Evolutionary conservation across 352 stramenopile genomes (phyloP).

Genomic region (Pythium coloratum): DNA sequence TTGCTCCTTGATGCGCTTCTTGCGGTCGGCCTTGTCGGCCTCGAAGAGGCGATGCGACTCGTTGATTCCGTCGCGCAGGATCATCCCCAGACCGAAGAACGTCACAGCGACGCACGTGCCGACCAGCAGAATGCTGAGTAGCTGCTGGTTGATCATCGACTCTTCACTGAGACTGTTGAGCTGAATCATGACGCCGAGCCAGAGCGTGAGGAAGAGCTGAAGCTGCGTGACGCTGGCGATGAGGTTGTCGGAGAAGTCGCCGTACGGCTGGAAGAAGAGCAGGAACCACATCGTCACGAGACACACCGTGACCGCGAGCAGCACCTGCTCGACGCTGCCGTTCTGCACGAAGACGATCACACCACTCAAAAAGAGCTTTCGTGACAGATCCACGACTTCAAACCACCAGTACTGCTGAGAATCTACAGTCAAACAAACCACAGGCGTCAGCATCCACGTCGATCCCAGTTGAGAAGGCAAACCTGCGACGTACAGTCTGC

Average conservation of each 20-base stretch:
- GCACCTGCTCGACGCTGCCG: constrained; percentile 65
- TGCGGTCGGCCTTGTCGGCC: constrained; percentile 41
- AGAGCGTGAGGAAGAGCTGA: constrained; percentile 81
- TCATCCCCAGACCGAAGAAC: constrained; percentile 62
- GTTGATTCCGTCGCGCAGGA: constrained; percentile 51
- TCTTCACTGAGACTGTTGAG: constrained; percentile 64
- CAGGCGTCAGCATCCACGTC: not conserved
- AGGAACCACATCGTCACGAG: constrained; percentile 78
- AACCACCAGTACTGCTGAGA: constrained; percentile 76
- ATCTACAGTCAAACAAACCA: constrained; percentile 36
- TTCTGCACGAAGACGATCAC: constrained; percentile 78
- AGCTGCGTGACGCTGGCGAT: constrained; percentile 74
- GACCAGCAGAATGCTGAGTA: constrained; percentile 66
- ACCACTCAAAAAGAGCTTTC: constrained; percentile 73
- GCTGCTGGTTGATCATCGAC: constrained; percentile 58
- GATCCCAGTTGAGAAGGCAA: not conserved
- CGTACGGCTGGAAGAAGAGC: constrained; percentile 78
- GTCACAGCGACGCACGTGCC: constrained; percentile 62
- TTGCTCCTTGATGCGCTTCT: constrained; percentile 38
- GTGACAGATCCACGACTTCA: constrained; percentile 74
- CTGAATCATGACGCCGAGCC: constrained; percentile 75
- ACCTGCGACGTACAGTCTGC: constrained; percentile 51
- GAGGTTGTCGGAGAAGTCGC: constrained; percentile 66
- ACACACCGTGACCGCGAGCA: constrained; percentile 66
- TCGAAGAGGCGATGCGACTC: constrained; percentile 44